Conservation (phyloP, 2,329 filamentous ascomycete genomes). For the Colletotrichum aenigma region DNA sequence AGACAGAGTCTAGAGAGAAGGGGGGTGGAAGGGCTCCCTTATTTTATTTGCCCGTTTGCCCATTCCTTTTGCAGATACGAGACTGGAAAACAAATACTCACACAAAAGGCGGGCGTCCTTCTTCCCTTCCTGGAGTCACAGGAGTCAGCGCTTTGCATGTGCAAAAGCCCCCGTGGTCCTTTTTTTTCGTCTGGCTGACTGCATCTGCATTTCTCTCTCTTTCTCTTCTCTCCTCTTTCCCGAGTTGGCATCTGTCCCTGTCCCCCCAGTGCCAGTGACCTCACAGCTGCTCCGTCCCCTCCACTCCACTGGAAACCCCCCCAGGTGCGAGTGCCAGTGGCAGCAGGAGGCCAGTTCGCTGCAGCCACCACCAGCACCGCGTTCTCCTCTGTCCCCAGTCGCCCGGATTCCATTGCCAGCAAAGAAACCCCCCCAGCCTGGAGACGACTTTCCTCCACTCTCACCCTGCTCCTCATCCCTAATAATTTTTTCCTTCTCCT, state of each 20-base stretch:
- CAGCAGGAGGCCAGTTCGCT: constrained; percentile 9
- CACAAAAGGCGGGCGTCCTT: constrained; percentile 1
- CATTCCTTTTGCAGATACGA: constrained; percentile 6
- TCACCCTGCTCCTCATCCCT: constrained; percentile 5
- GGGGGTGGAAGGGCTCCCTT: background rate
- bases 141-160: background rate
- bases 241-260: background rate
- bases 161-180: background rate
- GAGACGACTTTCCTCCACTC: constrained; percentile 14
- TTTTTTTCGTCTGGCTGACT: background rate
- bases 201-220: background rate
- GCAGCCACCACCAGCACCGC: background rate
- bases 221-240: background rate
- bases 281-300: background rate
- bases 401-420: background rate
- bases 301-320: background rate
- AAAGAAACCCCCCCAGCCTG: background rate
- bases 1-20: background rate
- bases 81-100: constrained; percentile 1
- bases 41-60: background rate
- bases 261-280: background rate
- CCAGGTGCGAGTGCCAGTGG: background rate
- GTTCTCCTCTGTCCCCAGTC: background rate
- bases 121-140: background rate
- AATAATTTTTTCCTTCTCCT: background rate